A percentile compares a stretch with the other conserved stretches of the same genome.
Evolutionary conservation across 2,329 filamentous ascomycete genomes (phyloP).

Genomic region (Penicillium vulpinum): DNA sequence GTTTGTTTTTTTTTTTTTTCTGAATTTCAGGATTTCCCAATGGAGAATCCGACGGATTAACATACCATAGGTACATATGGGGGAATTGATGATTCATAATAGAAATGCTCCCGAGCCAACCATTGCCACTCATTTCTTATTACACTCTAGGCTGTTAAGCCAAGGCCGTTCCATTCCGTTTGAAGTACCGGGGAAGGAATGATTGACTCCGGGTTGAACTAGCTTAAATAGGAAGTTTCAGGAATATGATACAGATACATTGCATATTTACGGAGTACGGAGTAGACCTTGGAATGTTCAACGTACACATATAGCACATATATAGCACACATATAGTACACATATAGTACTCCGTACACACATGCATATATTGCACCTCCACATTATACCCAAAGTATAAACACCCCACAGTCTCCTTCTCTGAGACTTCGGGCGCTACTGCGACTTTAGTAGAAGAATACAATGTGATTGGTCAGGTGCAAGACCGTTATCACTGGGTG

Average conservation of each 20-base stretch:
- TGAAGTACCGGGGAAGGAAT: slow-evolving; percentile 15
- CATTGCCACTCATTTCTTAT: background rate
- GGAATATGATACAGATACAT: too few relatives aligned
- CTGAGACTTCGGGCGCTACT: slow-evolving; percentile 26
- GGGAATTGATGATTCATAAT: slow-evolving; percentile 11
- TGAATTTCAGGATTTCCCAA: background rate
- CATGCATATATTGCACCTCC: too few relatives aligned
- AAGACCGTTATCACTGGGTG: slow-evolving; percentile 22
- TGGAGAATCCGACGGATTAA: too few relatives aligned
- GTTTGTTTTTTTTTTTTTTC: background rate
- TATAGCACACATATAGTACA: too few relatives aligned
- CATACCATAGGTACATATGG: background rate
- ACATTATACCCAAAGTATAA: too few relatives aligned
- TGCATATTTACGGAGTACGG: too few relatives aligned
- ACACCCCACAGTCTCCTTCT: slow-evolving; percentile 7
- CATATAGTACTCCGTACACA: too few relatives aligned
- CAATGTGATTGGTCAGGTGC: slow-evolving; percentile 24
- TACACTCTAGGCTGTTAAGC: background rate
- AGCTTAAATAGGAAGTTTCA: too few relatives aligned
- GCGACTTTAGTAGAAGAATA: slow-evolving; percentile 12
- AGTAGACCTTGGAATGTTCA: too few relatives aligned
- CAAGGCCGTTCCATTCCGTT: slow-evolving; percentile 3
- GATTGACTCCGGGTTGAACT: slow-evolving; percentile 14
- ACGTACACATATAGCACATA: too few relatives aligned
- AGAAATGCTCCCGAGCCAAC: slow-evolving; percentile 1